Evolutionary conservation across 345 rosid genomes (phyloP), one percentile per base, ranked within the genome.

Genomic region (Cardiospermum halicacabum): DNA sequence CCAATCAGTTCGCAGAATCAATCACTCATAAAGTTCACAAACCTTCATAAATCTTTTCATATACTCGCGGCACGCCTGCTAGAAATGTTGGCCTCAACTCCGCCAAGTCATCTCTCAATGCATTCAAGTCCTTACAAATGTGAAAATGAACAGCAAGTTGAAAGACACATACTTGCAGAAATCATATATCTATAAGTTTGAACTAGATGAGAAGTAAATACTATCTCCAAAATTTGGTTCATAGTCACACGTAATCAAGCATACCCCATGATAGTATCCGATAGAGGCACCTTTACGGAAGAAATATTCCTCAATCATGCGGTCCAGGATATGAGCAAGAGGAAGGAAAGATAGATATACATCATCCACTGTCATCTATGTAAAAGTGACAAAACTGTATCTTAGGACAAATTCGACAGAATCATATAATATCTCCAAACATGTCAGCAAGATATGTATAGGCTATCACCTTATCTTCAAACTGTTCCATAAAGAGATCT

Each of bases 231-330:
- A 31, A 30, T 30, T 47, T 11, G 43, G 42, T 30, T 30, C 55
- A 5, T 11, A 47, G 11, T 19, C n/a, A n/a, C n/a, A n/a, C n/a
- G n/a, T n/a, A n/a, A n/a, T n/a, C n/a, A n/a, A n/a, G 48, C 76
- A 32, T 84, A 94, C 99, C 83, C 97, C 99, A 64, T 94, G 97
- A 71, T 87, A 94, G 74, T 82, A 94, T 70, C 99, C 99, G 40
- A 94, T 81, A 28, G 99, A 85, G 73, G 99, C 99, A 40, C 99
- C 99, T 70, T 77, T 94, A 40, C 80, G 71, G 67, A 90, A 82
- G 72, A 94, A 91, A 53, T 84, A 88, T 77, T 94, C 97, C 70
- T 94, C 97, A 50, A 86, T 84, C 77, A 59, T 47, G 27, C 99
- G 96, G 67, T 94, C 99, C 54, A 94, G 89, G 54, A 85, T 73